These are phyloP conservation scores for Emmonsiellopsis sp. DNA, from an alignment of 2,329 filamentous ascomycete genomes.

Conservation along the genomic window DNA sequence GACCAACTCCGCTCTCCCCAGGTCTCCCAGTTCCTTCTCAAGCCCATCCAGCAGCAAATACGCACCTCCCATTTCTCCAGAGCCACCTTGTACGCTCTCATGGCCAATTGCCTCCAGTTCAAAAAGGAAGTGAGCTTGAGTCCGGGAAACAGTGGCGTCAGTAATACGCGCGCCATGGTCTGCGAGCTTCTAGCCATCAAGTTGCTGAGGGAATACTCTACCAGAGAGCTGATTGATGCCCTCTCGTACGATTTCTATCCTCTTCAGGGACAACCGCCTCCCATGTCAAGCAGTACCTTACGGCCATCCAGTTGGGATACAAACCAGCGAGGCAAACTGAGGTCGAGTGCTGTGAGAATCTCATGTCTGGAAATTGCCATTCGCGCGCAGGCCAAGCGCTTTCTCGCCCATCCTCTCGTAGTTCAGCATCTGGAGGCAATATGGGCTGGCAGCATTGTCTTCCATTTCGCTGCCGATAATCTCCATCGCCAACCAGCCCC, in stretches of 20 bases:
- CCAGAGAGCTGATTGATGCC: constrained; percentile 83
- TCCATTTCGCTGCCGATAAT: constrained; percentile 79
- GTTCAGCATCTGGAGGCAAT: constrained; percentile 94
- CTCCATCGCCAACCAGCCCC: constrained; percentile 57
- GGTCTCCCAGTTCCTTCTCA: constrained; percentile 88
- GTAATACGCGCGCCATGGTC: constrained; percentile 74
- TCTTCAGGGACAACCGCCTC: constrained; percentile 64
- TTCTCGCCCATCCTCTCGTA: constrained; percentile 82
- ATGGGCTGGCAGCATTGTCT: constrained; percentile 92
- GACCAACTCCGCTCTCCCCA: constrained; percentile 93
- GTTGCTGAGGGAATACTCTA: constrained; percentile 79
- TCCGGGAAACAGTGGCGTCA: constrained; percentile 75
- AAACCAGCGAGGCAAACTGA: constrained; percentile 35
- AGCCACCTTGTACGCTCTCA: constrained; percentile 78
- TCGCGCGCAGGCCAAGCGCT: constrained; percentile 82
- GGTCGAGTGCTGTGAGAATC: constrained; percentile 60
- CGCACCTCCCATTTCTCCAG: constrained; percentile 72
- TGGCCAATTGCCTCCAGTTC: constrained; percentile 92
- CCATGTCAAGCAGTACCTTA: constrained; percentile 26
- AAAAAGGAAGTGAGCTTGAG: constrained; percentile 74
- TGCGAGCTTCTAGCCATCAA: constrained; percentile 88
- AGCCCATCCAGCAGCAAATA: constrained; percentile 89
- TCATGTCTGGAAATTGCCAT: constrained; percentile 92
- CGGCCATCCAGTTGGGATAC: constrained; percentile 27
- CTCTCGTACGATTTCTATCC: constrained; percentile 93